Percentiles rank a stretch among this genome's conserved stretches.
These are phyloP conservation scores for Talaromyces sp. DNA, from an alignment of 2,329 filamentous ascomycete species.

Conservation along the genomic window DNA sequence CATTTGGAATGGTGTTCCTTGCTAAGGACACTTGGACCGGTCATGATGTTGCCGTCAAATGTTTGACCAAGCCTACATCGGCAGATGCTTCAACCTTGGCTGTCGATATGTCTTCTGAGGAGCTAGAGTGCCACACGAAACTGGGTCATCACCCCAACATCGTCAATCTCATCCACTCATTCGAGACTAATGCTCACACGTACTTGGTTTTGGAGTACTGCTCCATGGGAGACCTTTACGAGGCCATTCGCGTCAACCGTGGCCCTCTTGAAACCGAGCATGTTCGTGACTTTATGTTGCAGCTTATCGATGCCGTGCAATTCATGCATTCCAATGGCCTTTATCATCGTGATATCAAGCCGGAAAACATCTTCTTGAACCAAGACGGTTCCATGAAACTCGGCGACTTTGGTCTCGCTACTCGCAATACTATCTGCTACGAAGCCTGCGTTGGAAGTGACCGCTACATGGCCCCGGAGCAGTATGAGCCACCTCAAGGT, in stretches of 20 bases:
- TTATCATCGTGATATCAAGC: conserved; percentile 98
- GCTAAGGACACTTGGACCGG: conserved; percentile 73
- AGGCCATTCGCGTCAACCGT: conserved; percentile 83
- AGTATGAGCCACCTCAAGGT: conserved; percentile 80
- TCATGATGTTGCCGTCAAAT: conserved; percentile 89
- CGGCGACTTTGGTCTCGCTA: conserved; percentile 92
- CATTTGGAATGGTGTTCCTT: conserved; percentile 97
- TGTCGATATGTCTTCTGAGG: conserved; percentile 65
- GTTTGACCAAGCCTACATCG: conserved; percentile 75
- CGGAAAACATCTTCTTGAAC: conserved; percentile 95
- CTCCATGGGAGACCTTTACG: conserved; percentile 90
- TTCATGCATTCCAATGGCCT: conserved; percentile 88
- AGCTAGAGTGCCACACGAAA: conserved; percentile 65
- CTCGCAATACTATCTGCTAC: conserved; percentile 80
- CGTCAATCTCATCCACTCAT: conserved; percentile 84
- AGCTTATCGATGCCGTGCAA: conserved; percentile 82
- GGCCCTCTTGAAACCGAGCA: conserved; percentile 93
- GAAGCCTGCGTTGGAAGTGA: conserved; percentile 95
- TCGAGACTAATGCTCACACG: conserved; percentile 84
- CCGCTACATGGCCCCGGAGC: conserved; percentile 98
- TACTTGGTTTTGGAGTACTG: conserved; percentile 96
- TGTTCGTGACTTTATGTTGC: conserved; percentile 93
- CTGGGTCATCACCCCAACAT: conserved; percentile 82
- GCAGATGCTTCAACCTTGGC: conserved; percentile 59
- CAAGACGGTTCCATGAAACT: conserved; percentile 88